These are phyloP conservation scores for Glycine tomentella DNA, from an alignment of 306 rosid genomes.

Conservation along the genomic window DNA sequence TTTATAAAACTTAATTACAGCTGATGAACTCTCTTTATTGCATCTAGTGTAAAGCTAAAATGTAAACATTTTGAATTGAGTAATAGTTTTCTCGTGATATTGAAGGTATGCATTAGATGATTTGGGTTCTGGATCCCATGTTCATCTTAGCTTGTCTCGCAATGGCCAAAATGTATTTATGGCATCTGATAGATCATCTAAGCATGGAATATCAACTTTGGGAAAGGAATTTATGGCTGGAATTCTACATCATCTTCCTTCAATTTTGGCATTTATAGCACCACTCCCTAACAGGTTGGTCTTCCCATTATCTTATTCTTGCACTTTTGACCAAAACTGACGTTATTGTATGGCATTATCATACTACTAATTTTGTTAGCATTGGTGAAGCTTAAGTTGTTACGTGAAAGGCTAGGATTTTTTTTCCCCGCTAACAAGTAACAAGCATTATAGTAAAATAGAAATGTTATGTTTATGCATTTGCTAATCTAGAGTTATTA, in stretches of 20 bases:
- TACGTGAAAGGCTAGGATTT: background rate
- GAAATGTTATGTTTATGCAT: background rate
- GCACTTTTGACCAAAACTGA: constrained; percentile 17
- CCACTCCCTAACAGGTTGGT: constrained; percentile 88
- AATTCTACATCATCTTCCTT: constrained; percentile 79
- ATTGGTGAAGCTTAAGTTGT: background rate
- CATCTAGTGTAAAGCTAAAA: too few species aligned
- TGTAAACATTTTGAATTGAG: background rate
- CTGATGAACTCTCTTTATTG: too few species aligned
- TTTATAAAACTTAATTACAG: too few species aligned
- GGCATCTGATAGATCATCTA: constrained; percentile 67
- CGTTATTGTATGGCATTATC: constrained; percentile 17
- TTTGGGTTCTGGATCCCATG: constrained; percentile 92
- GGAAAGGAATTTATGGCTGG: constrained; percentile 97
- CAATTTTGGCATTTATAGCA: constrained; percentile 79
- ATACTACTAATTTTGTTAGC: background rate
- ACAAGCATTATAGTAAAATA: background rate
- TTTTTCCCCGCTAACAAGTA: background rate
- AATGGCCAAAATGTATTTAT: constrained; percentile 81
- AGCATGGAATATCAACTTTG: constrained; percentile 73
- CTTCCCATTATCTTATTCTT: constrained; percentile 27
- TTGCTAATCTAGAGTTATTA: background rate
- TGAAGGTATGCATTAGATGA: constrained; percentile 79
- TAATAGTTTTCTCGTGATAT: constrained; percentile 44
- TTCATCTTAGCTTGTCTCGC: constrained; percentile 84